Evolutionary conservation across 495 filamentous ascomycete genomes (phyloP).

Genomic region (Corynascus novoguineensis): DNA sequence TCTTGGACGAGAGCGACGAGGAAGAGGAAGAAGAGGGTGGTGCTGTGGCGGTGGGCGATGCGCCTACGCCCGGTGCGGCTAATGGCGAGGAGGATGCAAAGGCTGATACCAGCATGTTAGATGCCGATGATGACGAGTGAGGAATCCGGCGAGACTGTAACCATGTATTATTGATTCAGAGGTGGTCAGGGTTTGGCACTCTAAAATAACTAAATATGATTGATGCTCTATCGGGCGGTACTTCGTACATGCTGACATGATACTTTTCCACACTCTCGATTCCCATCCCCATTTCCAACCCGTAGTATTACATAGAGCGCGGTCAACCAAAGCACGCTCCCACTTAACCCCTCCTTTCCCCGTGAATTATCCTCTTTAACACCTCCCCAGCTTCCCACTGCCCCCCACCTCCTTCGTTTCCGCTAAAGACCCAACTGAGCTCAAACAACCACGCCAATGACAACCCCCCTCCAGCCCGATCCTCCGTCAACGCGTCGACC

Average conservation of each 20-base stretch:
- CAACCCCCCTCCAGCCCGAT: no score
- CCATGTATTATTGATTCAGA: constrained; percentile 5
- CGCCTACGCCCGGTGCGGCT: neutral
- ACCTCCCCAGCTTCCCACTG: no score
- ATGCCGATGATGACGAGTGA: constrained; percentile 37
- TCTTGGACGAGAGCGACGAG: constrained; percentile 46
- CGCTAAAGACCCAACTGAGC: no score
- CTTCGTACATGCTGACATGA: no score
- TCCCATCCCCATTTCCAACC: constrained; percentile 2
- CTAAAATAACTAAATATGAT: neutral
- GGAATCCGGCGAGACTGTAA: constrained; percentile 2
- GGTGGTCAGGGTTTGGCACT: neutral
- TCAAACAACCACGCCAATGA: no score
- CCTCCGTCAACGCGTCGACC: no score
- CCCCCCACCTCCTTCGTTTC: no score
- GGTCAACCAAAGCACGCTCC: no score
- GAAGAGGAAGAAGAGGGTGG: constrained; percentile 28
- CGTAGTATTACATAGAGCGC: no score
- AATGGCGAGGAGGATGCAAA: constrained; percentile 11
- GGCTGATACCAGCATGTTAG: constrained; percentile 35
- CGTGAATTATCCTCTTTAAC: no score
- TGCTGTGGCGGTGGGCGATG: neutral
- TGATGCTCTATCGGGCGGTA: neutral
- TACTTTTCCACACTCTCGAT: no score
- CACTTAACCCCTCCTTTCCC: no score